Evolutionary conservation across 306 rosid genomes (phyloP), one percentile per base, ranked within the genome.

Genomic region (Inga laurina): DNA sequence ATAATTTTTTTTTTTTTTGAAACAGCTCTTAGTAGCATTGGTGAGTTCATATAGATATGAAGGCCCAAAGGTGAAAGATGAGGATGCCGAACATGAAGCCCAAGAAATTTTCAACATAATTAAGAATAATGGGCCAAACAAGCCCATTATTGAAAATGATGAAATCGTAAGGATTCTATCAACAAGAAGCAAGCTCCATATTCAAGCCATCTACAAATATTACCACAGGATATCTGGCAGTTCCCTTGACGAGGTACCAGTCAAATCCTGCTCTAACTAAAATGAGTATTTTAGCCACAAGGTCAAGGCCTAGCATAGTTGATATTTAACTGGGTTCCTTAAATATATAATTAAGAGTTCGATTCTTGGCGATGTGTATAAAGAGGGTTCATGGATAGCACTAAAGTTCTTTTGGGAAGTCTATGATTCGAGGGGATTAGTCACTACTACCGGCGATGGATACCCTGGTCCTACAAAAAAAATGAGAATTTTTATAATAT

Each of bases 31-130:
- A 90, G 91, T 94, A 79, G 95, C 98, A 15, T 89, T 96, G 41
- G 84, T 88, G 85, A 94, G 99, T 78, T 95, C 98, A 41, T 96
- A 96, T 75, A 90, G 99, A 82, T 96, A 96, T n/a, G 99, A 96
- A 86, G 99, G 99, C 54, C 0, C 89, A 77, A 92, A 86, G 84
- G 84, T 91, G 15, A 90, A 86, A 18, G 91, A 89, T 9, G 93
- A 89, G 16, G 49, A 35, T 37, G 99, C 97, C 48, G 90, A 92
- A 79, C 87, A 88, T 46, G 98, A 96, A 70, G 97, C 97, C 27
- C 78, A 90, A 76, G 71, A 59, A 27, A 86, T 96, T 78, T 80
- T 66, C 21, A 69, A 71, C 77, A 89, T 89, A 61, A 80, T 94
- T 12, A 90, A 90, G 82, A 84, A 91, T 76, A 84, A 80, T 44